Conservation (phyloP, 129 eudicot species). For the Artemisia annua region DNA sequence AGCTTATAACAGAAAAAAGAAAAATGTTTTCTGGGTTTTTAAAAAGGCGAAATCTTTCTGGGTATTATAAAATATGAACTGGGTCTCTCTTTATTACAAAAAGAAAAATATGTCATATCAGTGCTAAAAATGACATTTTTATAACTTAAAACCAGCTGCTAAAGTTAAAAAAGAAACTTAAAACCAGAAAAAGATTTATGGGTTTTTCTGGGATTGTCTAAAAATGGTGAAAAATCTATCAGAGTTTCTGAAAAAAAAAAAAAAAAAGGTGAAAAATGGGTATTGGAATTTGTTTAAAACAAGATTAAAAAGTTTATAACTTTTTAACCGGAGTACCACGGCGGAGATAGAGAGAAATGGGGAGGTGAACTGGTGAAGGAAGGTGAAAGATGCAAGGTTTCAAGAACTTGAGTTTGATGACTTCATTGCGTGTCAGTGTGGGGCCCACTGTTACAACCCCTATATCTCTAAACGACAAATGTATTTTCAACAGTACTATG, state of each 20-base stretch:
- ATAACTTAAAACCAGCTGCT: not conserved
- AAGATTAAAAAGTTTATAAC: not conserved
- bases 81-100: conserved; percentile 11
- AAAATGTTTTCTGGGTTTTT: not conserved
- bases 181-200: not conserved
- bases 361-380: conserved; percentile 16
- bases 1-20: not conserved
- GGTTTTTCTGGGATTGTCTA: not conserved
- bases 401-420: conserved; percentile 37
- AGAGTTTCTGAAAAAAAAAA: not conserved
- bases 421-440: conserved; percentile 36
- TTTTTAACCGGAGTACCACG: conserved; percentile 8
- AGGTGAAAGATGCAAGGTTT: conserved; percentile 21
- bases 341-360: conserved; percentile 22
- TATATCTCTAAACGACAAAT: conserved; percentile 24
- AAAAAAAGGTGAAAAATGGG: not conserved
- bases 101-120: too few relatives aligned
- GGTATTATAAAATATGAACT: not conserved
- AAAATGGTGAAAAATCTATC: not conserved
- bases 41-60: not conserved
- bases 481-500: conserved; percentile 21
- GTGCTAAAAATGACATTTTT: conserved; percentile 1
- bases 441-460: conserved; percentile 20
- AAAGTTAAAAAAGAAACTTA: too few relatives aligned
- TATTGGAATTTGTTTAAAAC: not conserved